Conservation (phyloP, 495 filamentous ascomycete species). For the Evernia prunastri region DNA sequence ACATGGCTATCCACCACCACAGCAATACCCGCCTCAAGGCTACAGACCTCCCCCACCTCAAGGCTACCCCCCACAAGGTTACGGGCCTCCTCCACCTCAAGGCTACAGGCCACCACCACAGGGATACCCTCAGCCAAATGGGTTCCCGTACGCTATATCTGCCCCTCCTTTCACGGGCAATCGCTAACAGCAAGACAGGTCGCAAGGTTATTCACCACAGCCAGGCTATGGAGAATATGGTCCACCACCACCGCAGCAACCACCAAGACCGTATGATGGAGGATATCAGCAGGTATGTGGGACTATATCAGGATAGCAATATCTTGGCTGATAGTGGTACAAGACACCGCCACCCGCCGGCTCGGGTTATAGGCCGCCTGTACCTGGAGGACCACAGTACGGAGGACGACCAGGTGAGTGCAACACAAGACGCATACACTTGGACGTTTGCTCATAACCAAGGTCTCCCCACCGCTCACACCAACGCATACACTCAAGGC, state of each 20-base stretch:
- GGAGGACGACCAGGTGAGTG: conserved; percentile 36
- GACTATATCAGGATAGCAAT: conserved; percentile 15
- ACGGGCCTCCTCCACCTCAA: conserved; percentile 30
- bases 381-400: conserved; percentile 36
- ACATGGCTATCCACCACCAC: conserved; percentile 45
- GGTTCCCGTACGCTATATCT: conserved; percentile 17
- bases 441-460: background rate
- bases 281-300: conserved; percentile 39
- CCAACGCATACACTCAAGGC: conserved; percentile 35
- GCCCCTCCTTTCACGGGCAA: too few relatives aligned
- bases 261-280: conserved; percentile 35
- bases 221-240: conserved; percentile 45
- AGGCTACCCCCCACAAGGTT: conserved; percentile 34
- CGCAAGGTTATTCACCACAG: conserved; percentile 29
- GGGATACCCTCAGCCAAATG: conserved; percentile 18
- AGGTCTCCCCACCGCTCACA: conserved; percentile 29
- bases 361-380: conserved; percentile 27
- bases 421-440: background rate
- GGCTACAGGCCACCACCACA: conserved; percentile 21
- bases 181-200: conserved; percentile 14
- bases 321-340: conserved; percentile 29
- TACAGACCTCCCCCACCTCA: conserved; percentile 30
- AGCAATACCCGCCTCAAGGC: conserved; percentile 35
- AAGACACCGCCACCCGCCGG: conserved; percentile 30
- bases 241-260: conserved; percentile 33